Evolutionary conservation across 306 rosid species (phyloP).

Genomic region (Hylodesmum podocarpum): DNA sequence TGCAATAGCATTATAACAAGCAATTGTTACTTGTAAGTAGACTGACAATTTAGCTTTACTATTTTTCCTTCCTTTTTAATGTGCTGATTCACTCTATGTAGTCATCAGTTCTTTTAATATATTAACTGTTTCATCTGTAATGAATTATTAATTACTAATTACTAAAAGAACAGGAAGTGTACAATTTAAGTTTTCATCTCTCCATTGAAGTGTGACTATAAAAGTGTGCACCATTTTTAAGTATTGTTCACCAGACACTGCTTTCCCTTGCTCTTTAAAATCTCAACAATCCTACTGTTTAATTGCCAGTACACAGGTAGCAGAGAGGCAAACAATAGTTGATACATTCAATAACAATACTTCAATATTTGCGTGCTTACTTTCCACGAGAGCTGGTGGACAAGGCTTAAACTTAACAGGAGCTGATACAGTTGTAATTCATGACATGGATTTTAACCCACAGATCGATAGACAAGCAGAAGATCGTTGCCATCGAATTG

Average conservation of each 20-base stretch:
- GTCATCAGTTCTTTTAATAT: not conserved
- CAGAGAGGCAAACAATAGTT: conserved; percentile 93
- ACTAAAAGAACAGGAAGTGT: not conserved
- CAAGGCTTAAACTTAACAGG: conserved; percentile 93
- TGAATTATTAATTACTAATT: not conserved
- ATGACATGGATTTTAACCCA: conserved; percentile 98
- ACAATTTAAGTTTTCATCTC: not conserved
- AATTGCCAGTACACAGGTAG: conserved; percentile 77
- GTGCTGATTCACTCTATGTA: not conserved
- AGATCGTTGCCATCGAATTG: conserved; percentile 94
- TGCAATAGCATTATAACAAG: not conserved
- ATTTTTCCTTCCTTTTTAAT: not conserved
- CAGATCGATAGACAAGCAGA: conserved; percentile 97
- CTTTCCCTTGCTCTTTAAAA: conserved; percentile 13
- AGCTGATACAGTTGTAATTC: conserved; percentile 92
- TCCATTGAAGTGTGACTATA: not conserved
- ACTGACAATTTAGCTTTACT: not conserved
- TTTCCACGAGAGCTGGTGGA: conserved; percentile 97
- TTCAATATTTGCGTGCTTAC: conserved; percentile 93
- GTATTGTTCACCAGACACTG: not conserved
- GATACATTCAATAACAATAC: conserved; percentile 84
- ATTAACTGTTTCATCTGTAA: not conserved
- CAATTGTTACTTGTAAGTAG: not conserved
- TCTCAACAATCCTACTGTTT: conserved; percentile 15
- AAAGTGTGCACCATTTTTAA: conserved; percentile 8